phyloP scores from a whole-genome alignment of 2,329 filamentous ascomycete species.

The Hortaea sp. region DNA sequence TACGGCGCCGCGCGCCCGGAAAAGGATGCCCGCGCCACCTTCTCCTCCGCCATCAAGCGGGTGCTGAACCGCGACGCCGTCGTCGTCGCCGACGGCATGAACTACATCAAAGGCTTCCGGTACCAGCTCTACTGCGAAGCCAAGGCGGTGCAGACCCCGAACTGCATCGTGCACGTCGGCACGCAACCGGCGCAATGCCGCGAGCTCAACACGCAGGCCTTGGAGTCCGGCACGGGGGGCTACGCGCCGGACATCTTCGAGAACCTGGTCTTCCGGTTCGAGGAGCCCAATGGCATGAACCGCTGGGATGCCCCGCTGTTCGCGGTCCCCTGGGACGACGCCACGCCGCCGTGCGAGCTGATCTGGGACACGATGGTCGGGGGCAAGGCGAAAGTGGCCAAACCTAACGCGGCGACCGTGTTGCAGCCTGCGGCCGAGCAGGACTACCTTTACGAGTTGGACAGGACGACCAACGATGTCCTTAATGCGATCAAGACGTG shows the following conservation, averaged over 20 bases:
- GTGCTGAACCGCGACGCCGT: conserved; percentile 62
- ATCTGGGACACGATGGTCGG: conserved; percentile 65
- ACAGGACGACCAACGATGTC: conserved; percentile 68
- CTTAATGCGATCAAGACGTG: conserved; percentile 59
- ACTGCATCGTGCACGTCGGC: conserved; percentile 59
- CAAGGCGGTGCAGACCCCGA: conserved; percentile 66
- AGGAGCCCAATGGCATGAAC: conserved; percentile 77
- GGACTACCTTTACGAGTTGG: conserved; percentile 71
- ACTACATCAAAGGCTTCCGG: conserved; percentile 85
- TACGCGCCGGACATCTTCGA: conserved; percentile 59
- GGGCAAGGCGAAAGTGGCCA: conserved; percentile 56
- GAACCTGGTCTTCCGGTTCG: conserved; percentile 70
- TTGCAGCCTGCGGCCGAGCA: conserved; percentile 51
- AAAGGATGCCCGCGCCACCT: conserved; percentile 68
- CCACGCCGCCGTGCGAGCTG: conserved; percentile 53
- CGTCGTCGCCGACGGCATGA: conserved; percentile 68
- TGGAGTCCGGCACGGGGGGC: conserved; percentile 17
- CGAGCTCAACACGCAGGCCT: conserved; percentile 49
- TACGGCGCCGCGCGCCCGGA: conserved; percentile 71
- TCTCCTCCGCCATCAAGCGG: conserved; percentile 71
- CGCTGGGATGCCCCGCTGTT: conserved; percentile 79
- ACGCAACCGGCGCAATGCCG: conserved; percentile 46
- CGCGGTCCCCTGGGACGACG: conserved; percentile 67
- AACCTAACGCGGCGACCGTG: conserved; percentile 67
- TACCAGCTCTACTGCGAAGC: conserved; percentile 81